Percentiles rank a stretch among this genome's conserved stretches.
Evolutionary conservation across 257 asterid genomes (phyloP).

Genomic region (Sherardia arvensis): DNA sequence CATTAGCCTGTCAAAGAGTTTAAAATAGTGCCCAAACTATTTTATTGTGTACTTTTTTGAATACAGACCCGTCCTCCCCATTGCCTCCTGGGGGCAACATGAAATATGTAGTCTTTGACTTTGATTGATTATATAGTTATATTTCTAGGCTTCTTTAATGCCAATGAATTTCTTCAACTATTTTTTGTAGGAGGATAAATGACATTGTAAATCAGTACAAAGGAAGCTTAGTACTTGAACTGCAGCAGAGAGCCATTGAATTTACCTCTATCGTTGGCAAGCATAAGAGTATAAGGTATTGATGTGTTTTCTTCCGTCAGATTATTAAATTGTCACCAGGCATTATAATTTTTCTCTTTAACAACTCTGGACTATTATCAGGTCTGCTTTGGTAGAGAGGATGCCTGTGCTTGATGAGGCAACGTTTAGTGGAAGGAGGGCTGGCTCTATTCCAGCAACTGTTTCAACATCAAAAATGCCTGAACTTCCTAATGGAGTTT

Average conservation of each 20-base stretch:
- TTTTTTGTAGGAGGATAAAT: constrained; percentile 59
- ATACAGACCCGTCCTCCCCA: background rate
- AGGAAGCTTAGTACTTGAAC: constrained; percentile 89
- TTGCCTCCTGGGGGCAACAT: constrained; percentile 1
- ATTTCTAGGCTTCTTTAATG: background rate
- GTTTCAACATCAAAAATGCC: constrained; percentile 78
- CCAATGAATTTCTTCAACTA: constrained; percentile 7
- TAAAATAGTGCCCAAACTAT: background rate
- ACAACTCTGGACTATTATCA: constrained; percentile 25
- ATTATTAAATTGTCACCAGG: background rate
- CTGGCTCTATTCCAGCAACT: constrained; percentile 62
- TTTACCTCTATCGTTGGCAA: constrained; percentile 68
- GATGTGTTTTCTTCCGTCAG: background rate
- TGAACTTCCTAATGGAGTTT: constrained; percentile 77
- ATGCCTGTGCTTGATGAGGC: constrained; percentile 98
- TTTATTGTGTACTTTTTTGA: background rate
- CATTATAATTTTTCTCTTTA: background rate
- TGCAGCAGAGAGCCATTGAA: constrained; percentile 97
- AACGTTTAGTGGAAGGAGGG: constrained; percentile 70
- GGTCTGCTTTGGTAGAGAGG: constrained; percentile 83
- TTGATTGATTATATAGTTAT: background rate
- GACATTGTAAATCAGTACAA: constrained; percentile 52
- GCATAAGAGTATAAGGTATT: constrained; percentile 73
- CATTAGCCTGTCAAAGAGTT: background rate
- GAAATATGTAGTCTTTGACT: background rate